Percentiles rank a stretch among this genome's conserved stretches.
These are phyloP conservation scores for Nannochloropsis gaditana DNA, from an alignment of 108 stramenopile genomes.

Conservation along the genomic window DNA sequence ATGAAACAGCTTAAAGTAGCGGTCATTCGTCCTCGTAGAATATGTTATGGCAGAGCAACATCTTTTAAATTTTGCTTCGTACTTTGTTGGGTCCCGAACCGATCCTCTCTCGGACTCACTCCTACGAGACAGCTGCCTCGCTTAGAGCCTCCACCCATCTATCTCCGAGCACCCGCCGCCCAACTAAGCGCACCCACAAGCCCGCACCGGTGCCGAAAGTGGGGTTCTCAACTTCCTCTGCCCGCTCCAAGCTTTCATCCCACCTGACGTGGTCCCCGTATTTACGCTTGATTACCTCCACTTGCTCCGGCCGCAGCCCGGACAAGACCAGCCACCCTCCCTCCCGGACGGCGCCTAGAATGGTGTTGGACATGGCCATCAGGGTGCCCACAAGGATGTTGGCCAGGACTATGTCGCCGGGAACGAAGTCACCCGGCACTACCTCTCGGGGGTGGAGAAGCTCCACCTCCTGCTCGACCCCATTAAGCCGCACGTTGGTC, in stretches of 20 bases:
- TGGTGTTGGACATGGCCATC: slow-evolving; percentile 1
- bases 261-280: background rate
- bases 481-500: slow-evolving; percentile 28
- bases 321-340: slow-evolving; percentile 31
- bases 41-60: too few relatives aligned
- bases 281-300: slow-evolving; percentile 22
- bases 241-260: background rate
- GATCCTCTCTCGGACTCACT: too few relatives aligned
- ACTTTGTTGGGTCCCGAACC: too few relatives aligned
- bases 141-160: background rate
- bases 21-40: too few relatives aligned
- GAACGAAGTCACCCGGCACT: slow-evolving; percentile 21
- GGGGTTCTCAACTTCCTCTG: background rate
- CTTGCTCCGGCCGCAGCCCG: slow-evolving; percentile 24
- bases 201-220: background rate
- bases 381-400: slow-evolving; percentile 34
- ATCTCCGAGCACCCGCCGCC: background rate
- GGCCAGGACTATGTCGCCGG: slow-evolving; percentile 25
- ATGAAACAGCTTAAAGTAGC: too few relatives aligned
- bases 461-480: slow-evolving; percentile 21
- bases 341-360: slow-evolving; percentile 25
- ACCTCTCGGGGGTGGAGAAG: slow-evolving; percentile 30
- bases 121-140: background rate
- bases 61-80: too few relatives aligned
- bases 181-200: background rate